Conservation (phyloP, 2,329 filamentous ascomycete species). For the Cladobotryum protrusum region DNA sequence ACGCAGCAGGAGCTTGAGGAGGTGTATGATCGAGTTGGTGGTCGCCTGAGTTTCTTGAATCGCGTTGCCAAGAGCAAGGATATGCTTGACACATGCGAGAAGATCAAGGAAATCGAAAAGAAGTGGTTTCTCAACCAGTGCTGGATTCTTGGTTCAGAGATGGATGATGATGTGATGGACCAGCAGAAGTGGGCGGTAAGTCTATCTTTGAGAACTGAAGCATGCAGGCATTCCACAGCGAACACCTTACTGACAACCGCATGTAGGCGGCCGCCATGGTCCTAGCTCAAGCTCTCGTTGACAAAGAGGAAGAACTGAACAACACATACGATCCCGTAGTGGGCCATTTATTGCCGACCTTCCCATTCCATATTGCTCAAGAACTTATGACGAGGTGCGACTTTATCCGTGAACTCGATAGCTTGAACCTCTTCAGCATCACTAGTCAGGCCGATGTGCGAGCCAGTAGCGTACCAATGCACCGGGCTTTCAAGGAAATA, state of each 20-base stretch:
- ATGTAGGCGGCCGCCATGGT: slow-evolving; percentile 81
- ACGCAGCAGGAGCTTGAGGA: slow-evolving; percentile 55
- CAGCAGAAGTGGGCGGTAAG: slow-evolving; percentile 90
- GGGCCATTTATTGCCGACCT: slow-evolving; percentile 73
- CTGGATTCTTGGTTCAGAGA: slow-evolving; percentile 64
- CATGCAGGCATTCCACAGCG: too few relatives aligned
- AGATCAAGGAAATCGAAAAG: slow-evolving; percentile 62
- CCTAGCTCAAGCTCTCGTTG: slow-evolving; percentile 83
- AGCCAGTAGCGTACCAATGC: slow-evolving; percentile 94
- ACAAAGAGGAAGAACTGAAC: slow-evolving; percentile 63
- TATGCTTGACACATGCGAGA: slow-evolving; percentile 75
- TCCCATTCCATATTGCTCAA: slow-evolving; percentile 75
- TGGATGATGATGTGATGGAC: slow-evolving; percentile 98
- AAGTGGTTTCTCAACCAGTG: slow-evolving; percentile 74
- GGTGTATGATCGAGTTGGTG: slow-evolving; percentile 82
- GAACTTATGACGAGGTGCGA: slow-evolving; percentile 94
- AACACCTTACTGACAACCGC: too few relatives aligned
- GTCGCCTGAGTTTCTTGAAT: slow-evolving; percentile 80
- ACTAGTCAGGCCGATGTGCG: slow-evolving; percentile 80
- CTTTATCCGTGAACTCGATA: slow-evolving; percentile 88
- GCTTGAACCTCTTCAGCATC: slow-evolving; percentile 92
- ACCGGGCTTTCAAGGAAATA: slow-evolving; percentile 81
- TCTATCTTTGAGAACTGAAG: slow-evolving; percentile 16
- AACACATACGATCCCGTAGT: slow-evolving; percentile 57
- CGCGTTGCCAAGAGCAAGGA: slow-evolving; percentile 80